These are phyloP conservation scores for Anthracocystis panici-leucophaei DNA, from an alignment of 1,284 basidiomycete genomes.

Conservation along the genomic window DNA sequence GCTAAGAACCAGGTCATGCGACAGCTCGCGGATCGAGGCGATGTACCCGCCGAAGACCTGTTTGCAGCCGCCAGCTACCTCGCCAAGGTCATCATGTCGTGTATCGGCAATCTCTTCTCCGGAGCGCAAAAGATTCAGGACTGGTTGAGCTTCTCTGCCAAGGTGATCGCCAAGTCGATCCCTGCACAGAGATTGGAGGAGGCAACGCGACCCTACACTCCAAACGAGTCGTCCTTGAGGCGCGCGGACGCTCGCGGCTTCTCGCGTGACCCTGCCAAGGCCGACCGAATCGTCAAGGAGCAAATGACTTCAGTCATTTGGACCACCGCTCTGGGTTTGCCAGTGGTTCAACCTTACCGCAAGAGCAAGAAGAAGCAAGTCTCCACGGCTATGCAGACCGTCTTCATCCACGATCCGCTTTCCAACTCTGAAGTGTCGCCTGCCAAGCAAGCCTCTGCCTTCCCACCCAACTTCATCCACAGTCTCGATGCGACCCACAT, in stretches of 20 bases:
- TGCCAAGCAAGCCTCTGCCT: slow-evolving; percentile 90
- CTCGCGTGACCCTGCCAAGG: slow-evolving; percentile 47
- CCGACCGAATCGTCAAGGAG: slow-evolving; percentile 72
- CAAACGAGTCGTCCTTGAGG: slow-evolving; percentile 10
- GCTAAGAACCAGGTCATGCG: slow-evolving; percentile 94
- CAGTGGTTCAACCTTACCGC: slow-evolving; percentile 96
- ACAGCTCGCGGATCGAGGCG: slow-evolving; percentile 83
- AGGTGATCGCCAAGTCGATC: slow-evolving; percentile 88
- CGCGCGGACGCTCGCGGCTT: slow-evolving; percentile 41
- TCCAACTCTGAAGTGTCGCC: slow-evolving; percentile 83
- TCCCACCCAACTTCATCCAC: slow-evolving; percentile 99
- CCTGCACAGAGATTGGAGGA: slow-evolving; percentile 80
- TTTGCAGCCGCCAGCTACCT: slow-evolving; percentile 86
- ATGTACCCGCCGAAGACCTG: slow-evolving; percentile 79
- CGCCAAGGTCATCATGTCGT: slow-evolving; percentile 65
- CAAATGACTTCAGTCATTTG: slow-evolving; percentile 97
- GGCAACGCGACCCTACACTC: slow-evolving; percentile 68
- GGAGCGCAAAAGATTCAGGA: slow-evolving; percentile 91
- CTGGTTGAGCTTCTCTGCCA: slow-evolving; percentile 87
- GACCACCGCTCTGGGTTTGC: slow-evolving; percentile 93
- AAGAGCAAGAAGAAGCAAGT: slow-evolving; percentile 81
- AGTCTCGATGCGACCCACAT: slow-evolving; percentile 98
- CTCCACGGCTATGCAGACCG: slow-evolving; percentile 84
- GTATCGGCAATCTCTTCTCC: slow-evolving; percentile 89
- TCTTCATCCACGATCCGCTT: slow-evolving; percentile 93